Percentiles rank a stretch among this genome's conserved stretches.
These are phyloP conservation scores for Plasmodiophora brassicae DNA, from an alignment of 208 protist genomes.

Conservation along the genomic window DNA sequence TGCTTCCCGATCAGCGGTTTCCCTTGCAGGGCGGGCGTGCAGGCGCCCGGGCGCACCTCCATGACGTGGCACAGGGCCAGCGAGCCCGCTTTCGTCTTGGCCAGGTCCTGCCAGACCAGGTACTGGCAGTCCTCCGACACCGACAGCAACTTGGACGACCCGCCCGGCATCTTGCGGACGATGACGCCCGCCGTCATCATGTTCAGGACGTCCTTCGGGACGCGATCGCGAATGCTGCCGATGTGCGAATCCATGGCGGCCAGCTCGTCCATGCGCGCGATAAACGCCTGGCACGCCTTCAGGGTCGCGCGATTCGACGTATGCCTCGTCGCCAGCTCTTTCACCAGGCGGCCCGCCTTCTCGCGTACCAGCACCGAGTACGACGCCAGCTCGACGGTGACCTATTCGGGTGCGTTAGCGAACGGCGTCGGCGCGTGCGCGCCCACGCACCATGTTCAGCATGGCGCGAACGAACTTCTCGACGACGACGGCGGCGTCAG, in stretches of 20 bases:
- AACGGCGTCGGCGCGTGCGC: neutral
- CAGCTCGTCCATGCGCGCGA: slow-evolving; percentile 16
- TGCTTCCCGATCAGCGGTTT: neutral
- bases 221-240: slow-evolving; percentile 17
- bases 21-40: neutral
- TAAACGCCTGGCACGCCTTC: neutral
- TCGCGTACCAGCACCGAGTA: slow-evolving; percentile 18
- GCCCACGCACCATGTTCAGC: neutral
- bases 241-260: slow-evolving; percentile 16
- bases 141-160: neutral
- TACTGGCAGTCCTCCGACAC: slow-evolving; percentile 25
- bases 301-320: neutral
- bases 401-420: no score
- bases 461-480: slow-evolving; percentile 7
- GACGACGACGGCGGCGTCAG: neutral
- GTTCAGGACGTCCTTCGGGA: slow-evolving; percentile 1
- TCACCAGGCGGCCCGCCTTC: neutral
- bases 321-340: neutral
- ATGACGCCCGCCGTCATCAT: slow-evolving; percentile 5
- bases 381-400: neutral
- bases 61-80: slow-evolving; percentile 13
- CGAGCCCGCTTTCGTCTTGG: neutral
- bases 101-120: neutral
- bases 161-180: neutral
- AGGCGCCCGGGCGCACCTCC: neutral